These are phyloP conservation scores for Candida sakaeoensis DNA, from an alignment of 805 yeast genomes.

Conservation along the genomic window DNA sequence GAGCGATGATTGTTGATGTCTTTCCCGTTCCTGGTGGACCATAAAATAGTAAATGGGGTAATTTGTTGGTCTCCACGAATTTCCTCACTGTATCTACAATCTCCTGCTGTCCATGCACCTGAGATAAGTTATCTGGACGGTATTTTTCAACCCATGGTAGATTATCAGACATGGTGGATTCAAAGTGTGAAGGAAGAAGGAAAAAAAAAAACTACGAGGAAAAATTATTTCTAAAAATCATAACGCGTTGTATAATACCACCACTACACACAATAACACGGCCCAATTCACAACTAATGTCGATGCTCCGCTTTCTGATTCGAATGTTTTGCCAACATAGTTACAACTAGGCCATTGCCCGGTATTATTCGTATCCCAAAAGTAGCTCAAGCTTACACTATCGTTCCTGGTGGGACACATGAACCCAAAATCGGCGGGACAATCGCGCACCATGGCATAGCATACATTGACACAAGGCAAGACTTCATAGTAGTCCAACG, in stretches of 20 bases:
- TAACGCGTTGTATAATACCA: constrained; percentile 7
- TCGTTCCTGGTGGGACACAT: constrained; percentile 56
- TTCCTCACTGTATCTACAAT: constrained; percentile 80
- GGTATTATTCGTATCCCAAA: constrained; percentile 29
- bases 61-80: constrained; percentile 75
- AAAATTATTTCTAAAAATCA: not conserved
- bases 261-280: constrained; percentile 7
- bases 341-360: constrained; percentile 33
- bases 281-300: constrained; percentile 14
- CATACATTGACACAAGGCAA: constrained; percentile 85
- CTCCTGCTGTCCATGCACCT: constrained; percentile 87
- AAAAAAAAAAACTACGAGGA: no score
- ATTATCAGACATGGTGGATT: constrained; percentile 1
- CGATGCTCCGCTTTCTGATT: constrained; percentile 10
- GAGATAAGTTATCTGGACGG: constrained; percentile 79
- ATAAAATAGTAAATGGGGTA: constrained; percentile 90
- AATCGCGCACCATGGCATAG: constrained; percentile 70
- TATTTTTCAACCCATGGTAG: constrained; percentile 79
- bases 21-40: constrained; percentile 96
- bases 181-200: no score
- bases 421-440: constrained; percentile 77
- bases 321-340: constrained; percentile 25
- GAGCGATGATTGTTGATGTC: constrained; percentile 81
- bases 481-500: constrained; percentile 69
- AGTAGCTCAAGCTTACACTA: constrained; percentile 39